phyloP scores from a whole-genome alignment of 1,139 yeast species.

The Diutina scorzettiae region DNA sequence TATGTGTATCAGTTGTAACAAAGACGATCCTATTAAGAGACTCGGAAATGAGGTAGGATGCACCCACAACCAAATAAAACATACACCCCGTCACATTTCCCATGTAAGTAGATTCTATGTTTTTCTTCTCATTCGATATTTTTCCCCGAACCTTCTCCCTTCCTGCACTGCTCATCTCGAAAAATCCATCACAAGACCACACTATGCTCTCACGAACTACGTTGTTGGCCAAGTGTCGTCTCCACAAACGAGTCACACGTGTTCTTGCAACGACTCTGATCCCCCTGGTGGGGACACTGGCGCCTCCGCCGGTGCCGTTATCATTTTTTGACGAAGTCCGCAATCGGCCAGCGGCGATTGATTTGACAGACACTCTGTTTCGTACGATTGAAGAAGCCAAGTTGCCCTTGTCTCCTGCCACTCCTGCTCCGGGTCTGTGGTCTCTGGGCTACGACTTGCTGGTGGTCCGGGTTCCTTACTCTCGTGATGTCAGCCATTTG shows the following conservation, averaged over 20 bases:
- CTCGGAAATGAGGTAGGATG: no score
- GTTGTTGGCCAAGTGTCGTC: no score
- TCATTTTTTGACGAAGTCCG: background rate
- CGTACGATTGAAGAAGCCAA: background rate
- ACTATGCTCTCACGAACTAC: constrained; percentile 2
- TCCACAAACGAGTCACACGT: no score
- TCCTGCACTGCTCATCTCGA: background rate
- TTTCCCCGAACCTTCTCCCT: no score
- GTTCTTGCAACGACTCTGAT: background rate
- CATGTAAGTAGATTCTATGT: no score
- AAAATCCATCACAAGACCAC: background rate
- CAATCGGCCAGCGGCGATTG: background rate
- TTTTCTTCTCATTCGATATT: no score
- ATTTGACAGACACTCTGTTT: background rate
- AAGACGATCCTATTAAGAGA: no score
- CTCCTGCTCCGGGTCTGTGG: constrained; percentile 14
- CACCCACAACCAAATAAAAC: no score
- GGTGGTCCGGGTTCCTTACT: constrained; percentile 33
- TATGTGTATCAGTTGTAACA: no score
- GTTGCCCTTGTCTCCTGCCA: background rate
- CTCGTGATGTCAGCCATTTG: constrained; percentile 50
- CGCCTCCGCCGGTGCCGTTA: background rate
- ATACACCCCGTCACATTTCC: no score
- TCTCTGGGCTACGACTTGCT: constrained; percentile 32
- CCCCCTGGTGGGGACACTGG: constrained; percentile 2